Conservation (phyloP, 2,329 filamentous ascomycete species). For the Xylaria hypoxylon region DNA sequence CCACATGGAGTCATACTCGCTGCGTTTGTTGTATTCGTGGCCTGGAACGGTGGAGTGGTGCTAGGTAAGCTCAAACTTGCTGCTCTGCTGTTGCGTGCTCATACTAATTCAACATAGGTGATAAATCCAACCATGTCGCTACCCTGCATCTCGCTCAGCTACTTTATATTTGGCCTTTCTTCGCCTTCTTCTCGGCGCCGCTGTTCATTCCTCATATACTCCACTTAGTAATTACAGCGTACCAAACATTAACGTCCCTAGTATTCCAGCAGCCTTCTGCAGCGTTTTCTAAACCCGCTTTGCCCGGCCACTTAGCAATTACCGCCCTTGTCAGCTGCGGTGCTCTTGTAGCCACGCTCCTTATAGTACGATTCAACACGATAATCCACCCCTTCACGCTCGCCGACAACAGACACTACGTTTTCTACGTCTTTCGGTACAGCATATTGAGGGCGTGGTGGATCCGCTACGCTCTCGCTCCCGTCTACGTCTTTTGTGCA, state of each 20-base stretch:
- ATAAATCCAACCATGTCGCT: slow-evolving; percentile 93
- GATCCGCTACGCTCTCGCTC: slow-evolving; percentile 74
- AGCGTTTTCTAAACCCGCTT: background rate
- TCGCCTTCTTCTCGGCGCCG: slow-evolving; percentile 89
- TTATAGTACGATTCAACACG: slow-evolving; percentile 82
- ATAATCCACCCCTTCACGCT: slow-evolving; percentile 95
- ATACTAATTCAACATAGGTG: slow-evolving; percentile 67
- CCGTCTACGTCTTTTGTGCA: slow-evolving; percentile 76
- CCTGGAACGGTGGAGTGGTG: slow-evolving; percentile 92
- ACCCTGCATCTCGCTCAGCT: slow-evolving; percentile 91
- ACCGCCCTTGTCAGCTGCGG: slow-evolving; percentile 53
- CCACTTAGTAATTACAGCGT: slow-evolving; percentile 48
- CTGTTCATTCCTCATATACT: slow-evolving; percentile 70
- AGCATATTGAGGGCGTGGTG: slow-evolving; percentile 74
- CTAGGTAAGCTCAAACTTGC: slow-evolving; percentile 68
- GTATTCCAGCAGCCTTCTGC: background rate
- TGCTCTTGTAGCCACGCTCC: slow-evolving; percentile 54
- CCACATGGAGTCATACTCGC: slow-evolving; percentile 72
- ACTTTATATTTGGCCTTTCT: slow-evolving; percentile 93
- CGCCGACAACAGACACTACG: slow-evolving; percentile 96
- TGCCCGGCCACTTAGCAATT: slow-evolving; percentile 48
- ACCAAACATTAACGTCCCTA: slow-evolving; percentile 16
- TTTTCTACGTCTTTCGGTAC: slow-evolving; percentile 95
- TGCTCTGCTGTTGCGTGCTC: background rate
- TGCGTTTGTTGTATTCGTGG: slow-evolving; percentile 79